These are phyloP conservation scores for Leccinum ochraceum DNA, from an alignment of 768 basidiomycete genomes.

Conservation along the genomic window DNA sequence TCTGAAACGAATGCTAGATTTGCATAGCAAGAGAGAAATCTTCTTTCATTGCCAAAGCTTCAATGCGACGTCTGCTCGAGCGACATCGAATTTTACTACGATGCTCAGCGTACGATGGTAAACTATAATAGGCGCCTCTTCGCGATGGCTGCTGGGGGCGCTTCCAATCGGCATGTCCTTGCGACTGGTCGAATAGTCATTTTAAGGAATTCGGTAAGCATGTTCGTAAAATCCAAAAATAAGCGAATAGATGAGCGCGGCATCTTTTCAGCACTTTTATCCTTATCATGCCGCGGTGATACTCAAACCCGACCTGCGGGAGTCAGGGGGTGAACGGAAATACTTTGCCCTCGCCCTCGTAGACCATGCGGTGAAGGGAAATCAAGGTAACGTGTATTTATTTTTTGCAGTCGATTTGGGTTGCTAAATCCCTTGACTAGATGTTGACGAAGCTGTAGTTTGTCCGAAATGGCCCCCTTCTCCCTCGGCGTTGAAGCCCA, in stretches of 20 bases:
- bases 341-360: conserved; percentile 78
- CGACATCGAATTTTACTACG: conserved; percentile 79
- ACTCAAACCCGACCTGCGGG: conserved; percentile 62
- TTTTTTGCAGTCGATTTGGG: background rate
- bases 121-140: conserved; percentile 64
- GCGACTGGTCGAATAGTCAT: conserved; percentile 78
- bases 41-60: conserved; percentile 63
- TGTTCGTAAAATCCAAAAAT: background rate
- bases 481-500: conserved; percentile 45
- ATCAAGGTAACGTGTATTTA: conserved; percentile 45
- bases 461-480: conserved; percentile 80
- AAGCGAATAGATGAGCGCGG: conserved; percentile 1
- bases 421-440: conserved; percentile 38
- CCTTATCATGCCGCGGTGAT: conserved; percentile 70
- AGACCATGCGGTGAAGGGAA: conserved; percentile 56
- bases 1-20: conserved; percentile 11
- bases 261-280: conserved; percentile 65
- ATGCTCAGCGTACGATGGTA: conserved; percentile 62
- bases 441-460: conserved; percentile 54
- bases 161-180: conserved; percentile 69
- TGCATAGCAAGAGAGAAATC: conserved; percentile 66
- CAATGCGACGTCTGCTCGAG: conserved; percentile 65
- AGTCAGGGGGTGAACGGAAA: conserved; percentile 48
- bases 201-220: conserved; percentile 74
- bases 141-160: conserved; percentile 54